Base-by-base conservation (phyloP, 1,284 basidiomycete species). In the Moesziomyces sp. region DNA sequence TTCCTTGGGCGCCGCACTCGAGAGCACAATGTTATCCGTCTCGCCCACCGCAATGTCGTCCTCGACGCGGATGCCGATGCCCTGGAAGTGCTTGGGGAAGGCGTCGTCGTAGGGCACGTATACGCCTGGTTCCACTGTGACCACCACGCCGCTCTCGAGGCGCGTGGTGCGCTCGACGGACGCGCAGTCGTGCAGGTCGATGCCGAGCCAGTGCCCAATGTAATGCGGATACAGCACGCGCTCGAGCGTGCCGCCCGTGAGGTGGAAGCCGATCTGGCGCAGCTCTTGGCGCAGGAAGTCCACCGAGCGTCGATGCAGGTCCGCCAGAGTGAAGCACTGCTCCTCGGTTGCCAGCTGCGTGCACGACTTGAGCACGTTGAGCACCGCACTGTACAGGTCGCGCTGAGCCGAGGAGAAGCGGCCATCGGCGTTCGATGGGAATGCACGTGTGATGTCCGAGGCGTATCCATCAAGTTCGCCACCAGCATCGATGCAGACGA, bases 361-460 rank as follows among this genome's bases (percentile, higher is more conserved):
- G 57, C 92, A 88, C 16, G 87, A 85, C 79, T 93, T 93, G 78
- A 93, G 91, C 0, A 88, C 90, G 16, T 88, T 86, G n/a, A 94
- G 87, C 3, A 94, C 89, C 7, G 91, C 93, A 10, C 89, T 86
- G 85, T 99, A 99, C 13, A 99, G 88, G 59, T 95, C 94, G 26
- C 88, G 87, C 83, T 99, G 97, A 1, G 94, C 87, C 0, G 87
- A 79, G 1, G 90, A 90, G 84, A 98, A 99, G 18, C 46, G 50
- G 0, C 75, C 70, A 44, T 76, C 52, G 21, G 62, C 57, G 4
- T 74, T 70, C 14, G 89, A 90, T 1, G 97, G 96, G 83, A 91
- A 97, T 16, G 95, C 94, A 44, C 96, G 91, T 8, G 94, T 97
- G 77, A 99, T 97, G 84, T 99, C 96, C 45, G 93, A 94, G 2